phyloP scores from a whole-genome alignment of 2,329 filamentous ascomycete genomes.

The Pyrenophora seminiperda region DNA sequence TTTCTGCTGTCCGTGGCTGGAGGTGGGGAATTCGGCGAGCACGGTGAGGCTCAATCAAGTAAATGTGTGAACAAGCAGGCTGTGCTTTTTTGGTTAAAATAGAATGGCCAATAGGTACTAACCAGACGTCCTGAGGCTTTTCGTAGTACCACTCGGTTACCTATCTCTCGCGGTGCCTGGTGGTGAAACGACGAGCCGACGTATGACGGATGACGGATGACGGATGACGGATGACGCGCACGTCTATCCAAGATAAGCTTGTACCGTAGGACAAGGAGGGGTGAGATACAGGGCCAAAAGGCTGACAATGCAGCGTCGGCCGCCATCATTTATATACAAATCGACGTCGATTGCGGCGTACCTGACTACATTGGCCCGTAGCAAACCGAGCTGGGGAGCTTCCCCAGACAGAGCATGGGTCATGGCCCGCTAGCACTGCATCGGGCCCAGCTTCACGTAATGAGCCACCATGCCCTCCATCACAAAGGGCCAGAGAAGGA shows the following conservation, averaged over 20 bases:
- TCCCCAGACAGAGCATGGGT: slow-evolving; percentile 15
- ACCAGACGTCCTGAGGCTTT: not conserved
- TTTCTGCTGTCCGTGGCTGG: slow-evolving; percentile 15
- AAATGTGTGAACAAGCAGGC: too few species aligned
- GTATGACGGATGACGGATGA: too few species aligned
- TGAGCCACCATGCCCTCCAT: slow-evolving; percentile 13
- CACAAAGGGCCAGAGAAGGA: not conserved
- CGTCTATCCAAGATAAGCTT: too few species aligned
- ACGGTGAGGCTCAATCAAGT: too few species aligned
- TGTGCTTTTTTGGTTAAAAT: too few species aligned
- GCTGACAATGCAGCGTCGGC: not conserved
- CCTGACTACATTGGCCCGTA: slow-evolving; percentile 18
- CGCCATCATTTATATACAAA: slow-evolving; percentile 2
- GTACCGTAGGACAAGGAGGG: not conserved
- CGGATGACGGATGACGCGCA: too few species aligned
- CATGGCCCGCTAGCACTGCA: slow-evolving; percentile 18
- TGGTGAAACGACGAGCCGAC: slow-evolving; percentile 12
- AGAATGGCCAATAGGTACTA: not conserved
- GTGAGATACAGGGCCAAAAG: not conserved
- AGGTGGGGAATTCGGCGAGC: slow-evolving; percentile 9
- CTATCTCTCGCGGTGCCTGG: slow-evolving; percentile 17
- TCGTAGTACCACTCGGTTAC: slow-evolving; percentile 27
- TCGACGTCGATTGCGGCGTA: slow-evolving; percentile 12
- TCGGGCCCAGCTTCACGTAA: slow-evolving; percentile 34
- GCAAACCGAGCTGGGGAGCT: slow-evolving; percentile 18